Conservation (phyloP, 805 yeast species). For the Pichia nanzhaoensis region DNA sequence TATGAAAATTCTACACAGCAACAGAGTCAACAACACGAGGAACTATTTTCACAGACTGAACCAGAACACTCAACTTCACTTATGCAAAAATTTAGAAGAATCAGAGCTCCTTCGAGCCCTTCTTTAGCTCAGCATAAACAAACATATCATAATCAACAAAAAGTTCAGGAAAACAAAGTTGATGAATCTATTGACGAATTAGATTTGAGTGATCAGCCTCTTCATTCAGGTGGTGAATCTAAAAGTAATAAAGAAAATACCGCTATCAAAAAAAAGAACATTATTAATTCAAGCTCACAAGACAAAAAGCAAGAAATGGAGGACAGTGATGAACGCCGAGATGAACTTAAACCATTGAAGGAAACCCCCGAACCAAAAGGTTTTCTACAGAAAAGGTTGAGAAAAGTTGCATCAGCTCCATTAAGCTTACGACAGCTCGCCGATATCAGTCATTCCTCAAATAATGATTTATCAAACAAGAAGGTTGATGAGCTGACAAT, state of each 20-base stretch:
- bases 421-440: constrained; percentile 41
- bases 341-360: constrained; percentile 14
- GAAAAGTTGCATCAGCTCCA: constrained; percentile 86
- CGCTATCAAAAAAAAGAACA: not conserved
- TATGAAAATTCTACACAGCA: not conserved
- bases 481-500: constrained; percentile 20
- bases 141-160: constrained; percentile 1
- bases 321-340: constrained; percentile 12
- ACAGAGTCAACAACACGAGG: not conserved
- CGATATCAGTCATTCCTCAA: constrained; percentile 5
- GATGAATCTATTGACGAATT: constrained; percentile 19
- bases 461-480: not conserved
- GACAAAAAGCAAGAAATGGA: not conserved
- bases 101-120: constrained; percentile 30
- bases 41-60: too few species aligned
- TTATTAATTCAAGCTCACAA: not conserved
- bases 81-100: constrained; percentile 30
- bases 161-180: not conserved
- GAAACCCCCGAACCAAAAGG: constrained; percentile 5
- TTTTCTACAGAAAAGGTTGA: constrained; percentile 37
- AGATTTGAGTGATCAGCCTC: constrained; percentile 19
- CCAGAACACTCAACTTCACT: constrained; percentile 18
- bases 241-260: not conserved
- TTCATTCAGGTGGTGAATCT: not conserved
- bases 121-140: constrained; percentile 11